phyloP scores from a whole-genome alignment of 2,329 filamentous ascomycete species.

The Xylariaceae sp. region DNA sequence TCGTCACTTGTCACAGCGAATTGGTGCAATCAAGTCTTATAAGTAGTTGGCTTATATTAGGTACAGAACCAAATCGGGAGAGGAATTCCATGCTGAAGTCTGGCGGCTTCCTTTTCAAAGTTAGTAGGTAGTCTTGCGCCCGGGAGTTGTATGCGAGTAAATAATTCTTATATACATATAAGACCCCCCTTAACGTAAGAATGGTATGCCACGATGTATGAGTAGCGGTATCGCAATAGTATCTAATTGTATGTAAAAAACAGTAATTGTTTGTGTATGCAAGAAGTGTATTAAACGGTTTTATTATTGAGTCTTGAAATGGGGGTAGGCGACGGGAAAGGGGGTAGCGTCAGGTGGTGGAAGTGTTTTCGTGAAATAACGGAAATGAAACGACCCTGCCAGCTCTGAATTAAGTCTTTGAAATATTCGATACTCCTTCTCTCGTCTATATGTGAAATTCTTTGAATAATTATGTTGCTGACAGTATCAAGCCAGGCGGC shows the following conservation, averaged over 20 bases:
- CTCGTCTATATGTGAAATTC: slow-evolving; percentile 6
- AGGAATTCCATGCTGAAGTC: background rate
- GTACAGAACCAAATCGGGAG: background rate
- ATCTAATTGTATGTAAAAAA: background rate
- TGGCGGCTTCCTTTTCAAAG: background rate
- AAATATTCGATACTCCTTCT: slow-evolving; percentile 5
- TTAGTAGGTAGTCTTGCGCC: background rate
- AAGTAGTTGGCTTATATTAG: no score
- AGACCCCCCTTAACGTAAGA: background rate
- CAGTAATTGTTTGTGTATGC: background rate
- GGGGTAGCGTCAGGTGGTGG: background rate
- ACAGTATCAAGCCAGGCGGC: slow-evolving; percentile 6
- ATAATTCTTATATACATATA: background rate
- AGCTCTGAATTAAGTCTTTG: background rate
- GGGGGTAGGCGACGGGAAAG: background rate
- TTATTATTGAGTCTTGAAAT: background rate
- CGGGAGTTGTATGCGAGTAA: background rate
- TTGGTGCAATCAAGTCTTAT: no score
- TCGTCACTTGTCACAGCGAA: no score
- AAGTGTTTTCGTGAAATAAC: background rate
- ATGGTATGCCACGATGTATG: background rate
- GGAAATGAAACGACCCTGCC: slow-evolving; percentile 1
- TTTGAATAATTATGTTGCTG: slow-evolving; percentile 6
- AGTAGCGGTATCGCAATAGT: background rate
- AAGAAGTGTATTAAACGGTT: background rate